A percentile compares a stretch with the other conserved stretches of the same genome.
phyloP scores from a whole-genome alignment of 2,329 filamentous ascomycete genomes.

The Penicillium sp. region DNA sequence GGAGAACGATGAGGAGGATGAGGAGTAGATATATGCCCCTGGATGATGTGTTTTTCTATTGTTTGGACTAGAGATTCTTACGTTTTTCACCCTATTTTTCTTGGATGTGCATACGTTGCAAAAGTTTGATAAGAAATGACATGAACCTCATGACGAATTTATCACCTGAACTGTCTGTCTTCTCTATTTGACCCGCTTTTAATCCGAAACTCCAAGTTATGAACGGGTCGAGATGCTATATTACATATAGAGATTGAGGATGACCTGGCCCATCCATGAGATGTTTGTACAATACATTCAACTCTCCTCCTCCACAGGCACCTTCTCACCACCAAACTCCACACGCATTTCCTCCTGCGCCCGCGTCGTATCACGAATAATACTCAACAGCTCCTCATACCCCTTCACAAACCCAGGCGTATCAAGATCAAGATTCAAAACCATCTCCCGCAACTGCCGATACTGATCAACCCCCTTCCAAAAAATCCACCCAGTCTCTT shows the following conservation, averaged over 20 bases:
- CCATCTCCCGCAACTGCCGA: too few relatives aligned
- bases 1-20: constrained; percentile 61
- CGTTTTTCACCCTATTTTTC: constrained; percentile 19
- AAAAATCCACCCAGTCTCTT: too few relatives aligned
- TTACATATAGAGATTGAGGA: not conserved
- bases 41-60: constrained; percentile 22
- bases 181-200: not conserved
- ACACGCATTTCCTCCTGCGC: too few relatives aligned
- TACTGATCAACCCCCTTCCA: too few relatives aligned
- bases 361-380: too few relatives aligned
- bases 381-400: too few relatives aligned
- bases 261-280: not conserved
- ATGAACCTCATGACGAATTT: constrained; percentile 23
- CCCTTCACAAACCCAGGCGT: too few relatives aligned
- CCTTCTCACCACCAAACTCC: too few relatives aligned
- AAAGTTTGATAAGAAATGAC: constrained; percentile 30
- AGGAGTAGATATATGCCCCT: constrained; percentile 38
- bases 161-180: not conserved
- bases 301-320: not conserved
- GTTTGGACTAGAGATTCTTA: constrained; percentile 24
- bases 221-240: not conserved
- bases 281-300: not conserved
- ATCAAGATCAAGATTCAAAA: too few relatives aligned
- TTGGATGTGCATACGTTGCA: constrained; percentile 32
- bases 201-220: not conserved